A percentile compares a stretch with the other conserved stretches of the same genome.
These are phyloP conservation scores for Hyphopichia pseudoburtonii DNA, from an alignment of 1,139 yeast species.

Conservation along the genomic window DNA sequence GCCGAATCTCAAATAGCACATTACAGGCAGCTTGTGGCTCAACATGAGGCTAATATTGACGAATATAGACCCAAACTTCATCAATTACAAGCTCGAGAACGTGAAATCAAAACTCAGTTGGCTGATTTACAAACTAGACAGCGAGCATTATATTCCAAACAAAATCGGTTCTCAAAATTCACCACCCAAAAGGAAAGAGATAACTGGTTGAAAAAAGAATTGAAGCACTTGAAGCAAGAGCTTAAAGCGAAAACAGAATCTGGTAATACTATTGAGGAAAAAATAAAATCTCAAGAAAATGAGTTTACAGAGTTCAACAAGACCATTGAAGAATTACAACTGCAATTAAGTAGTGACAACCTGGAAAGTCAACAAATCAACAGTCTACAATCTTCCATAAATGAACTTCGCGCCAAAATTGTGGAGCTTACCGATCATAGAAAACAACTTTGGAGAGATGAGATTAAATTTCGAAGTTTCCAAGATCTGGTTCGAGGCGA, in stretches of 20 bases:
- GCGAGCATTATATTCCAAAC: constrained; percentile 68
- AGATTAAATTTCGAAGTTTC: constrained; percentile 59
- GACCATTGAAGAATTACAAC: constrained; percentile 42
- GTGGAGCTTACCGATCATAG: constrained; percentile 61
- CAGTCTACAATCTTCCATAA: constrained; percentile 35
- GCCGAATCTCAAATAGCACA: constrained; percentile 18
- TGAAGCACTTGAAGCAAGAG: constrained; percentile 19
- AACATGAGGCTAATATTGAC: constrained; percentile 23
- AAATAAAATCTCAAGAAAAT: constrained; percentile 17
- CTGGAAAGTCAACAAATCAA: constrained; percentile 19
- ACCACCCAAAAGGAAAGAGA: constrained; percentile 59
- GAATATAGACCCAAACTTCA: constrained; percentile 43
- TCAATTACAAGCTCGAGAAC: constrained; percentile 41
- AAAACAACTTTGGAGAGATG: constrained; percentile 78
- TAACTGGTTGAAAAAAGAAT: constrained; percentile 55
- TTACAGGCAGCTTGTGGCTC: constrained; percentile 17
- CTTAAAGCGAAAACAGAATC: constrained; percentile 24
- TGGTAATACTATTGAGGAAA: constrained; percentile 18
- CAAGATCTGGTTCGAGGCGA: constrained; percentile 57
- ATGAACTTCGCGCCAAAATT: constrained; percentile 37
- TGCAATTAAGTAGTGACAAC: constrained; percentile 13
- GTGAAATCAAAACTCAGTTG: constrained; percentile 37
- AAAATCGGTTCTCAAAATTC: constrained; percentile 68
- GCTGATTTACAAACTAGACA: constrained; percentile 52
- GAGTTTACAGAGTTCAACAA: constrained; percentile 20